Base-by-base conservation (phyloP, 768 basidiomycete species). In the Mycena floridula region DNA sequence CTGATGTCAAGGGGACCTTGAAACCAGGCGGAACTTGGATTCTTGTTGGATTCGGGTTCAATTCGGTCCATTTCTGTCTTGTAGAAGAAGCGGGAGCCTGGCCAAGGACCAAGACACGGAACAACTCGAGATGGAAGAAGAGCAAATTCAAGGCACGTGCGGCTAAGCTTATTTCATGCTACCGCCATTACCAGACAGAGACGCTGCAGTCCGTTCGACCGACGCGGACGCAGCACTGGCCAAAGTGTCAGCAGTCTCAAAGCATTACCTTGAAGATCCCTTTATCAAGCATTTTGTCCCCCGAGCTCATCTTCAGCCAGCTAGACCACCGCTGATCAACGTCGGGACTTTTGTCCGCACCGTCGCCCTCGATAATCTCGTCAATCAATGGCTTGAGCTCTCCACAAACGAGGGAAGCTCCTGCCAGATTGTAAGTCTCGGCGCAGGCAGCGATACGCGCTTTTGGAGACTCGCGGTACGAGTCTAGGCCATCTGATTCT, bases 371-470 rank as follows among this genome's bases (percentile, higher is more conserved):
- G 96, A 96, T 54, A 62, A 65, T 28, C 76, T 95, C 11, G 79
- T 94, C 1, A 64, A 79, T 23, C 62, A 70, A 37, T 93, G 87
- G 76, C 52, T 91, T 18, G 60, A 67, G 15, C 53, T 72, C 15
- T 70, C 74, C 1, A 57, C 61, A 32, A 56, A 54, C 18, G 67
- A 67, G 7, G 71, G 64, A n/a, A 71, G 62, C 48, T 59, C 59
- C 46, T 82, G 79, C 51, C 96, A 98, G 70, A 83, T 98, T 43
- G 77, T 98, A n/a, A 95, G 89, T 62, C 62, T 97, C 24, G 96
- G 96, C 0, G 87, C 94, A 2, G 96, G 96, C 20, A 97, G 90
- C 54, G 96, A 99, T 65, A 92, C 92, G 2, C 70, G 96, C 43
- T 98, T 89, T 60, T 99, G 95, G 93, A 73, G 93, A 45, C 68